phyloP scores from a whole-genome alignment of 2,329 filamentous ascomycete species.

The Aureobasidium sp. region DNA sequence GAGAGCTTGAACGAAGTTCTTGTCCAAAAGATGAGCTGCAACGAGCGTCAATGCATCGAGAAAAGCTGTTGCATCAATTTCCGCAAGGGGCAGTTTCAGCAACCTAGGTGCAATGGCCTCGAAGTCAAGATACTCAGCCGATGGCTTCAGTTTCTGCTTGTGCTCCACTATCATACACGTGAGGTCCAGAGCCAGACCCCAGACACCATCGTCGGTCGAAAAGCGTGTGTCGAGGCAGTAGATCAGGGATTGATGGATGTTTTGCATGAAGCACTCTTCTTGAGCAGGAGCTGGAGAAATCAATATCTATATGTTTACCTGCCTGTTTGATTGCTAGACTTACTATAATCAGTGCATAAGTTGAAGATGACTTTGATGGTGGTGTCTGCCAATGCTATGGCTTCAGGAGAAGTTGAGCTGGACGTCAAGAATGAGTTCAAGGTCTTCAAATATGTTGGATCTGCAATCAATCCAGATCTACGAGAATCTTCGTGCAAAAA shows the following conservation, averaged over 20 bases:
- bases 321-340: background rate
- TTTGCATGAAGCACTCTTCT: conserved; percentile 9
- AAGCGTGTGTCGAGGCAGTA: background rate
- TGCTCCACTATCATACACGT: conserved; percentile 4
- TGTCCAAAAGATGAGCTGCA: conserved; percentile 8
- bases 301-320: background rate
- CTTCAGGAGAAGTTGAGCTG: background rate
- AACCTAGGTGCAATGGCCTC: background rate
- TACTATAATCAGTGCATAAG: conserved; percentile 13
- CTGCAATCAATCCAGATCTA: conserved; percentile 6
- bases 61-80: conserved; percentile 12
- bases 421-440: background rate
- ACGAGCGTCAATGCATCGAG: conserved; percentile 13
- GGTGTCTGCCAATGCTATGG: background rate
- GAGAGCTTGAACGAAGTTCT: conserved; percentile 8
- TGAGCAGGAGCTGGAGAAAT: conserved; percentile 2
- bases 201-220: conserved; percentile 2
- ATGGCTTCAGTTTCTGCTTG: background rate
- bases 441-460: background rate
- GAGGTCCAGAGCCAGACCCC: conserved; percentile 8
- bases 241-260: conserved; percentile 13
- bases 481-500: background rate
- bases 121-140: background rate
- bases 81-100: conserved; percentile 10
- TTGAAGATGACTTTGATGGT: conserved; percentile 14